Evolutionary conservation across 148 eudicot species (phyloP).

Genomic region (Silene uniflora): DNA sequence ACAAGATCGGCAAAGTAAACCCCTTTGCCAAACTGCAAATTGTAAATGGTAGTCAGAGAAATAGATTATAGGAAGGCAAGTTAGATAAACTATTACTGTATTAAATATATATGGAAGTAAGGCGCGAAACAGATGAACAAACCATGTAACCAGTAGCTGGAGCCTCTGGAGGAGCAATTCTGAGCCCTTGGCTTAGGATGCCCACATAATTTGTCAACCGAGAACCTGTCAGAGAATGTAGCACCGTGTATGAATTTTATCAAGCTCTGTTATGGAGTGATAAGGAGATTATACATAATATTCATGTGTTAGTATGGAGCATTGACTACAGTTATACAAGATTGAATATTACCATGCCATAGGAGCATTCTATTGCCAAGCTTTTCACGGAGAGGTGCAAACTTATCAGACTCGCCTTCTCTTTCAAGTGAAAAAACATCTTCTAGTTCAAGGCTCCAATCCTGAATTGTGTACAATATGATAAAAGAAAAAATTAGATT

Average conservation of each 20-base stretch:
- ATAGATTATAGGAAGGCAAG: background rate
- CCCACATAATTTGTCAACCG: slow-evolving; percentile 97
- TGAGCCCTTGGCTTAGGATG: slow-evolving; percentile 92
- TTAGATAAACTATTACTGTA: background rate
- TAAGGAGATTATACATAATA: background rate
- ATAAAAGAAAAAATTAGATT: background rate
- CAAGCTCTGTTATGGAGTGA: background rate
- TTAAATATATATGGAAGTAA: background rate
- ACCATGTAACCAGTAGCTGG: slow-evolving; percentile 99
- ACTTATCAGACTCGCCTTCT: slow-evolving; percentile 82
- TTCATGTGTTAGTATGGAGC: background rate
- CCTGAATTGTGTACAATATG: slow-evolving; percentile 35
- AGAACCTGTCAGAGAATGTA: slow-evolving; percentile 54
- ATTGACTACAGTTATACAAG: background rate
- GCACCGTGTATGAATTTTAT: background rate
- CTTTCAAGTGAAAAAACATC: slow-evolving; percentile 88
- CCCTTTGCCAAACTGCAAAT: slow-evolving; percentile 92
- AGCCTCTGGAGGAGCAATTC: slow-evolving; percentile 99
- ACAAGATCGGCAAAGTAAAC: slow-evolving; percentile 96
- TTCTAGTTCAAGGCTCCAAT: slow-evolving; percentile 87
- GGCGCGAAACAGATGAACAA: slow-evolving; percentile 21
- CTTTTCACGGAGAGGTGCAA: slow-evolving; percentile 66
- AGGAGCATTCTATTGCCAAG: slow-evolving; percentile 95
- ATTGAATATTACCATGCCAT: slow-evolving; percentile 75
- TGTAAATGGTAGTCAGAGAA: background rate